Base-by-base conservation (phyloP, 1,284 basidiomycete species). In the Ganoderma multipileum region DNA sequence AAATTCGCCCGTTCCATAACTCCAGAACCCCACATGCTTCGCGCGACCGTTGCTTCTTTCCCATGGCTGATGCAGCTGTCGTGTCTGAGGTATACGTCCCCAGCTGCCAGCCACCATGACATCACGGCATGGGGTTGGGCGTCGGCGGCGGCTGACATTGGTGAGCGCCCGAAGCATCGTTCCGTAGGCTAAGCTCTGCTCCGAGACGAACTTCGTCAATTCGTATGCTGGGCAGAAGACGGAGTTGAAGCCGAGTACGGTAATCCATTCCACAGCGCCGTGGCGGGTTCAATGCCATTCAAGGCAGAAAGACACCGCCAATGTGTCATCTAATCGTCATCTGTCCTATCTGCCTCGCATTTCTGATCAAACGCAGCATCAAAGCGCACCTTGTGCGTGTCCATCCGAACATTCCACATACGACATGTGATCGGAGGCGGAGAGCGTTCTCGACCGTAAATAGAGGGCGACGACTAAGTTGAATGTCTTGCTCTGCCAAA, bases 1-100 rank as follows among this genome's bases (percentile, higher is more conserved):
- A 50, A 50, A 50, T 8, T 47, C 44, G 44, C 47, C 23, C 47
- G 23, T 26, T 50, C 47, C 47, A 50, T 50, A 50, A 50, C 12
- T 26, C 23, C 8, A 26, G 47, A 50, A 50, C 23, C 8, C 47
- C n/a, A 26, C 47, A 26, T 26, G 47, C 47, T 50, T 50, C 47
- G 47, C 47, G 23, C 47, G 47, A 50, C 47, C 23, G 20, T 50
- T 50, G 47, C 47, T 50, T 50, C 47, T 50, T 50, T 50, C 47
- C 47, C 47, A 50, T 50, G 47, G 47, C 23, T 42, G n/a, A 50
- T 50, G 1, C 47, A 23, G n/a, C 8, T 11, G 23, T 26, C n/a
- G n/a, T 26, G n/a, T 50, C 47, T 50, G 4, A 12, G 47, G 11
- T n/a, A 6, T 42, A 47, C n/a, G n/a, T 20, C n/a, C 9, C 44